Evolutionary conservation across 352 stramenopile species (phyloP).

Genomic region (Globisporangium heterothallicum): DNA sequence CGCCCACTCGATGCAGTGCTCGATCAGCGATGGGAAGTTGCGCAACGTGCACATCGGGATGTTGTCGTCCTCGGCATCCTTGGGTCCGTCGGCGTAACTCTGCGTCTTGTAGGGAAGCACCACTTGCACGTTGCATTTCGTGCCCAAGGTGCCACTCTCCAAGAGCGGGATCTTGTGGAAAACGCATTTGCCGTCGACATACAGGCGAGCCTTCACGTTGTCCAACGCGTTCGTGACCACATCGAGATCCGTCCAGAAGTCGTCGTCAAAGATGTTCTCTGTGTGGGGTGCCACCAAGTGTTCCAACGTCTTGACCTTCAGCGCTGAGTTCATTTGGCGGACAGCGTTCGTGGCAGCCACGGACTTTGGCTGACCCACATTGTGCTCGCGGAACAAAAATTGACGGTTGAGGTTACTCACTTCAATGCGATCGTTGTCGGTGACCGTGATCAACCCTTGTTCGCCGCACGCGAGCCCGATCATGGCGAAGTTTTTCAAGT

Average conservation of each 20-base stretch:
- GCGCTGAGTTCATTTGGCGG: constrained; percentile 60
- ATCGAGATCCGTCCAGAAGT: constrained; percentile 83
- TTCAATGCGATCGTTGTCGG: constrained; percentile 85
- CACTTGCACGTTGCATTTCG: constrained; percentile 96
- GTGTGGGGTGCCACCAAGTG: constrained; percentile 76
- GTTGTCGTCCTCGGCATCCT: constrained; percentile 97
- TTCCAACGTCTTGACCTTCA: constrained; percentile 81
- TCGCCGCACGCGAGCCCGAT: constrained; percentile 69
- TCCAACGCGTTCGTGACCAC: constrained; percentile 99
- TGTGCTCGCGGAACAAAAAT: constrained; percentile 84
- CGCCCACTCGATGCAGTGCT: constrained; percentile 99
- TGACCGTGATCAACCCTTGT: constrained; percentile 76
- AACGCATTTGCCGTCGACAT: constrained; percentile 98
- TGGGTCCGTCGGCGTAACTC: constrained; percentile 94
- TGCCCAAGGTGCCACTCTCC: constrained; percentile 97
- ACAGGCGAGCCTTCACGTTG: constrained; percentile 97
- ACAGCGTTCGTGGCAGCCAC: constrained; percentile 75
- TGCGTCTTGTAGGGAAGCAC: constrained; percentile 83
- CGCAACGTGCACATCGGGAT: constrained; percentile 99
- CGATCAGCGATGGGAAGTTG: constrained; percentile 95
- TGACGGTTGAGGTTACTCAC: constrained; percentile 86
- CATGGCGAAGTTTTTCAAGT: constrained; percentile 87
- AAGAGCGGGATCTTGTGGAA: constrained; percentile 96
- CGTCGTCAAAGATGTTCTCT: constrained; percentile 76
- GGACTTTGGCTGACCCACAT: constrained; percentile 81